Conservation (phyloP, 176 grass and related monocot species). For the Avena atlantica region DNA sequence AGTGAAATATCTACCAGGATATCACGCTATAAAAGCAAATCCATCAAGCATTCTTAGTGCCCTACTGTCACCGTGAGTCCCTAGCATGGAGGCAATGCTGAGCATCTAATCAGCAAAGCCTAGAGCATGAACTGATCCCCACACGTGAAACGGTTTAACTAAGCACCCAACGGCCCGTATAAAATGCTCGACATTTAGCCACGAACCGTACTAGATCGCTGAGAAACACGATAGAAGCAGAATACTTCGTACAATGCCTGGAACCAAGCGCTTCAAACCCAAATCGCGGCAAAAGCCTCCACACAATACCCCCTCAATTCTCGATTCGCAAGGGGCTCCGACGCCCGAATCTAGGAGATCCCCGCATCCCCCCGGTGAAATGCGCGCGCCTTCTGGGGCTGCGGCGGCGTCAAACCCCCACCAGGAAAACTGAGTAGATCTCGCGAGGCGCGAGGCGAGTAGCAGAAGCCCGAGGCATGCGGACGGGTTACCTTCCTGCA, state of each 20-base stretch:
- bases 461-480: neutral
- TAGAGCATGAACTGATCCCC: neutral
- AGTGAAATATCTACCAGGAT: too few species aligned
- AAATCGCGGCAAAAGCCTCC: neutral
- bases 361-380: conserved; percentile 27
- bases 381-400: neutral
- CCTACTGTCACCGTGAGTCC: neutral
- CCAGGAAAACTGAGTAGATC: conserved; percentile 44
- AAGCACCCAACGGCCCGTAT: neutral
- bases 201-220: conserved; percentile 15
- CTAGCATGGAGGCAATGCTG: conserved; percentile 10
- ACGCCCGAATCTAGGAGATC: conserved; percentile 9
- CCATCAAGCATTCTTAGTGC: neutral
- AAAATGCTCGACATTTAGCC: neutral
- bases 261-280: conserved; percentile 5
- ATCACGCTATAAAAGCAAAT: neutral
- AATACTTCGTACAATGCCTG: neutral
- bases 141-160: neutral
- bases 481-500: conserved; percentile 76
- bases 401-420: conserved; percentile 2
- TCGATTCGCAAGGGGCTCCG: neutral
- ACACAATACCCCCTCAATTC: conserved; percentile 17
- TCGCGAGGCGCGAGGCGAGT: conserved; percentile 16
- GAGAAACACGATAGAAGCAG: neutral
- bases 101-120: conserved; percentile 15